Conservation (phyloP, 1,284 basidiomycete genomes). For the Papiliotrema laurentii region DNA sequence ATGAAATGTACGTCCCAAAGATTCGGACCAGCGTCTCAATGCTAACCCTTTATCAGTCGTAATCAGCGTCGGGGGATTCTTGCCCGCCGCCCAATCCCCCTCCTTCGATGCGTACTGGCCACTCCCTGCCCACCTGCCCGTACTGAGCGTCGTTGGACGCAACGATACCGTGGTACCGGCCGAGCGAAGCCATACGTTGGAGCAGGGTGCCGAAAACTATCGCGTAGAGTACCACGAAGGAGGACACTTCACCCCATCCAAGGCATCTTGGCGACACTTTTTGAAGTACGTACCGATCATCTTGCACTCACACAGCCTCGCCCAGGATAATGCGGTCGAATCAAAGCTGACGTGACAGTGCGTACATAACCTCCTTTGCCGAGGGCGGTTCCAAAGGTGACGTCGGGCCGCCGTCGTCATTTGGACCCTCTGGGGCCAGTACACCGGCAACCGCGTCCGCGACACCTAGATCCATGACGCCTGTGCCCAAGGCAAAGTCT, state of each 20-base stretch:
- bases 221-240: slow-evolving; percentile 49
- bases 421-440: slow-evolving; percentile 31
- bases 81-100: slow-evolving; percentile 37
- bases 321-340: neutral
- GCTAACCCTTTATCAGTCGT: slow-evolving; percentile 33
- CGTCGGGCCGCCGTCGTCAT: slow-evolving; percentile 30
- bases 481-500: neutral
- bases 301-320: neutral
- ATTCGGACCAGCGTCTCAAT: neutral
- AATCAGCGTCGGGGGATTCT: slow-evolving; percentile 55
- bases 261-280: slow-evolving; percentile 48
- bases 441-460: slow-evolving; percentile 5
- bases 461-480: slow-evolving; percentile 9
- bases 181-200: slow-evolving; percentile 61
- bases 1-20: slow-evolving; percentile 54
- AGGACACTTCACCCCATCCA: slow-evolving; percentile 45
- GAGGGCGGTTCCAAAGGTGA: slow-evolving; percentile 41
- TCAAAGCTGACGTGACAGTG: slow-evolving; percentile 25
- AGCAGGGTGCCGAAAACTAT: slow-evolving; percentile 55
- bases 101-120: slow-evolving; percentile 53
- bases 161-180: slow-evolving; percentile 74
- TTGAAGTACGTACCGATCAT: slow-evolving; percentile 33
- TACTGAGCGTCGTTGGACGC: slow-evolving; percentile 72
- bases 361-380: slow-evolving; percentile 45
- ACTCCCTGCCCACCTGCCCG: slow-evolving; percentile 56